Evolutionary conservation across 257 asterid species (phyloP), one percentile per base, ranked within the genome.

Genomic region (Solanum lycopersicoides): DNA sequence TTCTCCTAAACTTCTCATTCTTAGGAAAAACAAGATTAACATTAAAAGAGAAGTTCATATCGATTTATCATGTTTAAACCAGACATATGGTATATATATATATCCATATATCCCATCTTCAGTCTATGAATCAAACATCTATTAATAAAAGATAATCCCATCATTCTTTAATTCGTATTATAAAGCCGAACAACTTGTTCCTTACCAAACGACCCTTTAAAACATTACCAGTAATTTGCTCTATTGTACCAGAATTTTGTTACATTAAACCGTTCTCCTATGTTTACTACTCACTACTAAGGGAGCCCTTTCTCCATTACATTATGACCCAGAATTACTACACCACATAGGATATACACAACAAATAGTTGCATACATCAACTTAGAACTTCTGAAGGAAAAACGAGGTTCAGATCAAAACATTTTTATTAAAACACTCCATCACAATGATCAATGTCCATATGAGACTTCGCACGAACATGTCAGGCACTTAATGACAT

Each of bases 401-500:
- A 32, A 82, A 18, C 44, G 20, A 30, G 85, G 30, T 82, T 82
- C 21, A 68, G 53, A n/a, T 82, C 30, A 6, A 34, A 32, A 50
- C 85, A 82, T 18, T 50, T 47, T 82, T 50, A 82, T 82, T 82
- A 3, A 34, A 82, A 42, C 85, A 82, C 45, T 82, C 45, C 32
- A 82, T 50, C 20, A 23, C 71, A 53, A 82, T 0, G 32, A 50
- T 82, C 85, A 82, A 50, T 32, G 45, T 45, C 32, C 42, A 82
- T 50, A 47, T 7, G 3, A 32, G 3, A 32, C 85, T 30, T 50
- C 3, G n/a, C 32, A 5, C 18, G 5, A 32, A 50, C 68, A 82
- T 85, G 4, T 95, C 95, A 97, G 84, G 98, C 98, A 82, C 99
- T 94, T 75, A 97, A 92, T 72, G 94, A 88, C 95, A 97, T 45